Evolutionary conservation across 2,329 filamentous ascomycete species (phyloP), one percentile per base, ranked within the genome.

Genomic region (Penicillium sp.): DNA sequence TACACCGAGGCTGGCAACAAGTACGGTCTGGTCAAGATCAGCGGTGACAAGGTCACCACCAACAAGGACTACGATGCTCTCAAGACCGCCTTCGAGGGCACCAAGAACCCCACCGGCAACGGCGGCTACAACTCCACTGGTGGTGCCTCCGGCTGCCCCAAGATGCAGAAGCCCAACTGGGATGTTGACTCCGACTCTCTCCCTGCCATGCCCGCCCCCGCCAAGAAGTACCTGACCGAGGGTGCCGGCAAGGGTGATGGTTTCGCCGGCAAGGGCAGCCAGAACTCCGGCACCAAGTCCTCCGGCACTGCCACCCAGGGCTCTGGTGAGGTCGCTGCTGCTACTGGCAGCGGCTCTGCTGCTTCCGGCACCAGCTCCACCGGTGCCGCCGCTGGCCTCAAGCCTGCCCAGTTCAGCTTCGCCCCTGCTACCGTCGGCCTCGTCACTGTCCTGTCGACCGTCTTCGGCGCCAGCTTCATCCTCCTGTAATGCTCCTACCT

Each of bases 1-100:
- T 99, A 96, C 81, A 87, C 89, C 10, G 89, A 95, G 77, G 91
- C 95, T 76, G 81, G 82, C 60, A 91, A 87, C 78, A 82, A 87
- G 45, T 97, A 87, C 75, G 93, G 92, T 63, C 87, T 96, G 58
- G 91, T 92, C 71, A 77, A 84, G 57, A 80, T 94, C 69, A 70
- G 75, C 46, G 83, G 81, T 61, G 68, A 75, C 71, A 76, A 75
- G 29, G 82, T 89, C 33, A 78, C 77, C 33, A 83, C 88, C 62
- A 76, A 81, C 34, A 61, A 75, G 40, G 90, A 93, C 69, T 96
- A 87, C 76, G 72, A 76, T 46, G 77, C 79, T 49, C 78, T 87
- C 55, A 78, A 82, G 75, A 67, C 67, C 10, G 81, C 81, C 33
- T 79, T 83, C 65, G 60, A 71, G 1, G 76, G 77, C 60, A 83